phyloP scores from a whole-genome alignment of 2,329 filamentous ascomycete species.

The Dactylellina sp. region DNA sequence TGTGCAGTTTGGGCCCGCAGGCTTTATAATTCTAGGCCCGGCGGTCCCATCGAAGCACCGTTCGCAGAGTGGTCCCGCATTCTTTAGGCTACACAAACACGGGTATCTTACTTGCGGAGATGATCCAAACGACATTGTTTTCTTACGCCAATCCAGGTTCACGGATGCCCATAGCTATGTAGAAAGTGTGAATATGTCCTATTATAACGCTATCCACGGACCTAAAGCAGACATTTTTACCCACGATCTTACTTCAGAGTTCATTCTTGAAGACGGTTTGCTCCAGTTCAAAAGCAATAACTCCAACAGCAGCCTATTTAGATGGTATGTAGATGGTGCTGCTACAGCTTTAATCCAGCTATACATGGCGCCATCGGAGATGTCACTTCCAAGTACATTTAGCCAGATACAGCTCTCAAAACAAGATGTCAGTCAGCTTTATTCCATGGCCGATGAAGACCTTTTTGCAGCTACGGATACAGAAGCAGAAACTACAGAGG shows the following conservation, averaged over 20 bases:
- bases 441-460: not conserved
- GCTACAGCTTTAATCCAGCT: constrained; percentile 5
- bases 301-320: constrained; percentile 10
- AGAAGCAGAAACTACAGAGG: not conserved
- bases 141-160: constrained; percentile 12
- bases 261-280: constrained; percentile 6
- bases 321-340: constrained; percentile 20
- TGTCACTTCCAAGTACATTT: constrained; percentile 18
- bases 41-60: not conserved
- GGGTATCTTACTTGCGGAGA: constrained; percentile 36
- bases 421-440: not conserved
- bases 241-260: constrained; percentile 25
- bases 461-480: not conserved
- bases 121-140: constrained; percentile 28
- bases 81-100: constrained; percentile 21
- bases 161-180: not conserved
- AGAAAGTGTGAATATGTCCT: not conserved
- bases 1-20: constrained; percentile 27
- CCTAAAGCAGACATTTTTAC: constrained; percentile 20
- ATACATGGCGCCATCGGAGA: constrained; percentile 28
- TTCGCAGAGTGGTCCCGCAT: not conserved
- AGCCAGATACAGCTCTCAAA: constrained; percentile 22
- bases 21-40: constrained; percentile 19
- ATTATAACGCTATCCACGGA: constrained; percentile 38
- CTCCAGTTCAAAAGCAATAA: constrained; percentile 16